Evolutionary conservation across 345 rosid genomes (phyloP).

Genomic region (Anacardium occidentale): DNA sequence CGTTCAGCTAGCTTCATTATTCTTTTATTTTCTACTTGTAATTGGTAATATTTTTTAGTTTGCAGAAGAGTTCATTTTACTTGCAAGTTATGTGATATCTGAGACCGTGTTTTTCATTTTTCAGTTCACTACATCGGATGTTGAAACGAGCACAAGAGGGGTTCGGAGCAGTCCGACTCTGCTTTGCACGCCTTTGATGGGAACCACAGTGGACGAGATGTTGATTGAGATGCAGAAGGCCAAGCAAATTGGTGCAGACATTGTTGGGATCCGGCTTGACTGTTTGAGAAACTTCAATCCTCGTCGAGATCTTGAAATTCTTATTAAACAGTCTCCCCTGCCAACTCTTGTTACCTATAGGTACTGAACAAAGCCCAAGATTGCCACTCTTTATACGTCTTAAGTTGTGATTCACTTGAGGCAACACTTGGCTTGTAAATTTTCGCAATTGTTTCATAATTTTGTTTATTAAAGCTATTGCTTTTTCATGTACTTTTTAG

Average conservation of each 20-base stretch:
- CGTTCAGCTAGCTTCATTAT: neutral
- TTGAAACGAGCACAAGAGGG: slow-evolving; percentile 28
- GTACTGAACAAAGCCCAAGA: slow-evolving; percentile 13
- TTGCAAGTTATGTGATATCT: too few species aligned
- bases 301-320: slow-evolving; percentile 29
- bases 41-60: neutral
- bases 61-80: neutral
- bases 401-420: neutral
- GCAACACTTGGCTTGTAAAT: neutral
- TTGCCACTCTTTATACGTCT: too few species aligned
- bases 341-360: slow-evolving; percentile 50
- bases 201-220: slow-evolving; percentile 42
- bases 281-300: slow-evolving; percentile 41
- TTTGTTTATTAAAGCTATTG: neutral
- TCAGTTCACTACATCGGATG: slow-evolving; percentile 29
- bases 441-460: neutral
- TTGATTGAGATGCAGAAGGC: slow-evolving; percentile 42
- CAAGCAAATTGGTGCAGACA: slow-evolving; percentile 37
- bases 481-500: slow-evolving; percentile 12
- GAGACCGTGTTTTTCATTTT: neutral
- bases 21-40: too few species aligned
- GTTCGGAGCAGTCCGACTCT: slow-evolving; percentile 36
- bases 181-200: slow-evolving; percentile 48
- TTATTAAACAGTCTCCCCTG: slow-evolving; percentile 42
- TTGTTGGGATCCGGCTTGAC: slow-evolving; percentile 41